Evolutionary conservation across 2,329 filamentous ascomycete species (phyloP).

Genomic region (Cordyceps javanica): DNA sequence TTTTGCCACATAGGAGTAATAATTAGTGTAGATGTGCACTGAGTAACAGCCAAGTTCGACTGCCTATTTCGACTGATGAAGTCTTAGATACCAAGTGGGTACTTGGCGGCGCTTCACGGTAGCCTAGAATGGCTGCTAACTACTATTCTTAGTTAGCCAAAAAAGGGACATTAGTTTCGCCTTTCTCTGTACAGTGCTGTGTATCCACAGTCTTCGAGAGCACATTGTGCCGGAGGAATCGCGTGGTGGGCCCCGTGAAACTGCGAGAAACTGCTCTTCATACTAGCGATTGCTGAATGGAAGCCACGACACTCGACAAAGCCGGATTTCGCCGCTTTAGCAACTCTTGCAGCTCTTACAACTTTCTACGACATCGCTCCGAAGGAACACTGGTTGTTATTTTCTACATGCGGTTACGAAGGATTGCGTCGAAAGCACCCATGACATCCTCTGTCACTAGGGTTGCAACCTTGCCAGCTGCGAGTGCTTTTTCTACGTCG

Average conservation of each 20-base stretch:
- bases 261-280: no score
- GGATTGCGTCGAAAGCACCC: constrained; percentile 11
- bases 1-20: not conserved
- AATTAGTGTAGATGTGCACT: not conserved
- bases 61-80: not conserved
- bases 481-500: constrained; percentile 17
- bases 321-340: no score
- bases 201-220: no score
- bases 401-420: constrained; percentile 2
- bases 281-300: no score
- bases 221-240: no score
- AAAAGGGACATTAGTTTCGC: not conserved
- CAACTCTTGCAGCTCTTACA: no score
- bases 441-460: constrained; percentile 11
- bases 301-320: no score
- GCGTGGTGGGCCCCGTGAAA: no score
- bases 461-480: not conserved
- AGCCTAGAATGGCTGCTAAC: not conserved
- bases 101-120: not conserved
- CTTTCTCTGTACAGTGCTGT: not conserved
- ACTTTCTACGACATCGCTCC: no score
- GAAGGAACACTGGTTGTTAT: no score
- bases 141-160: not conserved
- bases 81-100: not conserved
- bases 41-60: not conserved